These are phyloP conservation scores for Dendrobium nobile DNA, from an alignment of 106 monocot genomes.

Conservation along the genomic window DNA sequence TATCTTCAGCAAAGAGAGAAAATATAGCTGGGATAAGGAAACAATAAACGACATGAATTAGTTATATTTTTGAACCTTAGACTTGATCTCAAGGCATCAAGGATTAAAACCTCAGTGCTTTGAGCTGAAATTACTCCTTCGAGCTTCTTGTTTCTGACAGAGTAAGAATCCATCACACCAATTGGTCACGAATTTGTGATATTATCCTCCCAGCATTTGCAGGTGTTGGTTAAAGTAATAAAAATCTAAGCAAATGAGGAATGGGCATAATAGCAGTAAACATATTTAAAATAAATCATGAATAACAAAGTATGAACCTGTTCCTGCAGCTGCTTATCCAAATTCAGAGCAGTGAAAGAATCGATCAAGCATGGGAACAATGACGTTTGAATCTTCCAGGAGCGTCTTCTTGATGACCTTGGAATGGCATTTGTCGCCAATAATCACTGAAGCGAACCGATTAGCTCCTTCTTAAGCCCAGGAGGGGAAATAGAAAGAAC, in stretches of 20 bases:
- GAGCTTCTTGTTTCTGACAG: slow-evolving; percentile 46
- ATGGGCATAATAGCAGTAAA: slow-evolving; percentile 24
- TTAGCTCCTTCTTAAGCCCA: slow-evolving; percentile 79
- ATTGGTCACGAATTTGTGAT: slow-evolving; percentile 64
- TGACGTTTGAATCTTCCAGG: slow-evolving; percentile 67
- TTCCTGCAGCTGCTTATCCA: slow-evolving; percentile 68
- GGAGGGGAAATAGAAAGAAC: slow-evolving; percentile 64
- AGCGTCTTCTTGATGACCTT: slow-evolving; percentile 43
- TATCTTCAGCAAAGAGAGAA: too few relatives aligned
- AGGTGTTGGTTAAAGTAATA: slow-evolving; percentile 63
- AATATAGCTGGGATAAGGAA: too few relatives aligned
- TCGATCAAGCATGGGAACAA: slow-evolving; percentile 84
- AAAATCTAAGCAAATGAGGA: slow-evolving; percentile 79
- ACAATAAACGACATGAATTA: too few relatives aligned
- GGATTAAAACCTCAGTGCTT: slow-evolving; percentile 43
- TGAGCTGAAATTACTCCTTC: slow-evolving; percentile 58
- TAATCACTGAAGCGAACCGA: slow-evolving; percentile 76
- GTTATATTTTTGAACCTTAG: slow-evolving; percentile 84
- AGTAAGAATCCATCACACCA: slow-evolving; percentile 29
- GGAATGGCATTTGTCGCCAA: slow-evolving; percentile 43
- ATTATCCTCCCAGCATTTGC: slow-evolving; percentile 71
- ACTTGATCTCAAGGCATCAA: slow-evolving; percentile 63
- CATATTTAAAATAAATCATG: background rate
- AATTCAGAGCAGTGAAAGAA: slow-evolving; percentile 65
- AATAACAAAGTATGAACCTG: slow-evolving; percentile 32